These are phyloP conservation scores for Pythium grandisporangium DNA, from an alignment of 352 stramenopile species.

Conservation along the genomic window DNA sequence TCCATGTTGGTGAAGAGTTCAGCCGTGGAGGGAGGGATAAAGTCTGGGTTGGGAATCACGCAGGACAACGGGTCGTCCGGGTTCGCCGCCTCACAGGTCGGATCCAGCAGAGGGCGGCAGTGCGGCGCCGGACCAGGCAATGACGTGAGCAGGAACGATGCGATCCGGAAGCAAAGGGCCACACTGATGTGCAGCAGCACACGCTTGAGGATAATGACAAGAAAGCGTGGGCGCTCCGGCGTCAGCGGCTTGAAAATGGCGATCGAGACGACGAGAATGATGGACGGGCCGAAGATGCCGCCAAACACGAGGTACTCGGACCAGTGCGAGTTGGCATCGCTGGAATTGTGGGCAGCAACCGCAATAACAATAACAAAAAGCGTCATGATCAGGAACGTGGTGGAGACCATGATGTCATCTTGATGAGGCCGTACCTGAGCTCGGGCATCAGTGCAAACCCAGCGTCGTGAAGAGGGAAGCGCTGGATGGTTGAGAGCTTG, in stretches of 20 bases:
- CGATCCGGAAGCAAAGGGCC: conserved; percentile 55
- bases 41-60: conserved; percentile 61
- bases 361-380: conserved; percentile 3
- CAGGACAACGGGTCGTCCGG: conserved; percentile 43
- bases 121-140: conserved; percentile 58
- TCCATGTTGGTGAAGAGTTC: conserved; percentile 70
- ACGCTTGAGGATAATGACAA: conserved; percentile 76
- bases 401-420: not conserved
- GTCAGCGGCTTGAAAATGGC: conserved; percentile 57
- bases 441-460: conserved; percentile 69
- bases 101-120: conserved; percentile 66
- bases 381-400: not conserved
- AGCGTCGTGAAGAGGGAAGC: conserved; percentile 67
- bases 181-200: conserved; percentile 75
- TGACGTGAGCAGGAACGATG: conserved; percentile 74
- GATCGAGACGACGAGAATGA: conserved; percentile 57
- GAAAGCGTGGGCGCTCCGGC: conserved; percentile 52
- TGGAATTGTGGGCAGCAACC: conserved; percentile 2
- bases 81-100: conserved; percentile 38
- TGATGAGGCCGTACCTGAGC: conserved; percentile 24
- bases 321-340: conserved; percentile 22
- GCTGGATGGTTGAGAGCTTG: conserved; percentile 55
- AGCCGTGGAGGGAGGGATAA: conserved; percentile 33
- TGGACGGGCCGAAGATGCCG: conserved; percentile 56
- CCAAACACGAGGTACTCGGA: conserved; percentile 81